A percentile compares a stretch with the other conserved stretches of the same genome.
Conservation (phyloP, 108 stramenopile genomes). For the Pseudonitzschia multistriata region DNA sequence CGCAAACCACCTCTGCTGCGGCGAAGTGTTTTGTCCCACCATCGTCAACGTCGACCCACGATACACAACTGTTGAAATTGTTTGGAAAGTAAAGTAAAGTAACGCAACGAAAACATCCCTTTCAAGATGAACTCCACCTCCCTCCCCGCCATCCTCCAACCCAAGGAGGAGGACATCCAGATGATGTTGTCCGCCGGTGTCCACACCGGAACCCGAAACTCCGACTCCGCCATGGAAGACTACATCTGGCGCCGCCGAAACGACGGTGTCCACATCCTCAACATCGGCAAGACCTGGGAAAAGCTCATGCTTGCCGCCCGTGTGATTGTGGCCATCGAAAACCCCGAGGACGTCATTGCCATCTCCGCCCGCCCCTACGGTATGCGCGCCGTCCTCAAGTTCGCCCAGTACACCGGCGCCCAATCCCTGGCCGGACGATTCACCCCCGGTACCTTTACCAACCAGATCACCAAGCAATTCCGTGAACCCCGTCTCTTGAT, state of each 20-base stretch:
- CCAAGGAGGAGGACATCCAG: constrained; percentile 99
- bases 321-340: constrained; percentile 99
- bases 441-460: constrained; percentile 99
- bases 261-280: constrained; percentile 98
- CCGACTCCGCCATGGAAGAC: constrained; percentile 93
- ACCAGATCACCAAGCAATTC: constrained; percentile 99
- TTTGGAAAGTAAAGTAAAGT: constrained; percentile 1
- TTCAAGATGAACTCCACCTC: constrained; percentile 31
- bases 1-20: background rate
- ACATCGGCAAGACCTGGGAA: constrained; percentile 99
- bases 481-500: constrained; percentile 98
- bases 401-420: constrained; percentile 98
- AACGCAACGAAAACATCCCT: background rate
- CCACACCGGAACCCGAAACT: constrained; percentile 98
- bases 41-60: background rate
- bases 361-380: constrained; percentile 99
- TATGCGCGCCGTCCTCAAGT: constrained; percentile 99
- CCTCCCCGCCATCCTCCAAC: constrained; percentile 60
- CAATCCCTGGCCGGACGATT: constrained; percentile 98
- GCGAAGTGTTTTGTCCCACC: background rate
- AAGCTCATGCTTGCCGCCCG: constrained; percentile 99
- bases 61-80: constrained; percentile 1
- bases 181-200: constrained; percentile 99
- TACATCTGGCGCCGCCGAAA: constrained; percentile 99
- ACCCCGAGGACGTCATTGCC: constrained; percentile 98